Evolutionary conservation across 768 basidiomycete genomes (phyloP), one percentile per base, ranked within the genome.

Genomic region (Russula lepida): DNA sequence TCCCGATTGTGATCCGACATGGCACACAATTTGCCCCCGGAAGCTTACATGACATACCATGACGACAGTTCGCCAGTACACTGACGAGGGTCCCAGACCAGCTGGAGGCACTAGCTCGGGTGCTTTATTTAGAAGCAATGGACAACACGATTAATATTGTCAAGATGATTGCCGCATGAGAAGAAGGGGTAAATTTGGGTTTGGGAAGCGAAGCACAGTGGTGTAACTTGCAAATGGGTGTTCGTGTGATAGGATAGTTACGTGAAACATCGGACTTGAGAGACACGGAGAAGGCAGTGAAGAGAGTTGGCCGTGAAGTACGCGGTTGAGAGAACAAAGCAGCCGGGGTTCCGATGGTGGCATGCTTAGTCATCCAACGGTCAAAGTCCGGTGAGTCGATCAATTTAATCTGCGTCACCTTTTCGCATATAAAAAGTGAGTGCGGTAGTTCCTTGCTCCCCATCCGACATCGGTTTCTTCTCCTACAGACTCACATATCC

Each of bases 351-450:
- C 60, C 60, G 60, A 56, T 37, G 37, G 46, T 5, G 2, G 44
- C 0, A 12, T 4, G 51, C 44, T 63, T 54, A 63, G 62, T 63
- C 56, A 63, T 49, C 48, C 2, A 12, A 9, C 11, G 47, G 21
- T 43, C 48, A 37, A 37, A 15, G n/a, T 13, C n/a, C 6, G n/a
- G 11, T n/a, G n/a, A n/a, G n/a, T n/a, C n/a, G n/a, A n/a, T n/a
- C n/a, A n/a, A n/a, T n/a, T n/a, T 2, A 48, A 28, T 17, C 48
- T 8, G 25, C 13, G 56, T 48, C 21, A 23, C 56, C 3, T 28
- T 32, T 15, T 21, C n/a, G 3, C 4, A 17, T 63, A 63, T 58
- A 63, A 63, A 54, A 54, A 63, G 62, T 63, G 25, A 8, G 62
- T 47, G 52, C 47, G 52, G 56, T n/a, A 48, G 39, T 30, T 41